Base-by-base conservation (phyloP, 192 early-diverging fungal genomes). In the Spizellomyces sp. region DNA sequence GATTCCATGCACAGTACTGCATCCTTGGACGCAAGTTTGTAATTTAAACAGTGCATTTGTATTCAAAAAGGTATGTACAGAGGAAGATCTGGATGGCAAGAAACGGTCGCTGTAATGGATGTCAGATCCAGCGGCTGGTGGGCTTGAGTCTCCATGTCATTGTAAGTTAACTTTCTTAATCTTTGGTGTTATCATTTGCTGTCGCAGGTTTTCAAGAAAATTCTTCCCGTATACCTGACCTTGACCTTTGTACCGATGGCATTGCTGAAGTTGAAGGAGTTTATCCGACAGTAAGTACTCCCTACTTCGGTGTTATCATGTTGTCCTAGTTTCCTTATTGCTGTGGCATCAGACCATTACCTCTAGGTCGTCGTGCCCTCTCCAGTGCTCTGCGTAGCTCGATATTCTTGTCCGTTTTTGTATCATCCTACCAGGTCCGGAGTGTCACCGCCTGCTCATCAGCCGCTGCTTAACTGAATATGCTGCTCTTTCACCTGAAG, bases 171-270 rank as follows among this genome's bases (percentile, higher is more conserved):
- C 27, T 36, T 36, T 2, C 27, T 36, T 36, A 3, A 36, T 6
- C 43, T 17, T 61, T 17, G 10, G 36, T 15, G 12, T 0, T 2
- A n/a, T 61, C 36, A 22, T 12, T 27, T 61, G 8, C 62, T 44
- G 36, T 9, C 15, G 8, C 47, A 66, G 86, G 60, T 66, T 4
- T 45, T 78, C 44, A 66, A 80, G 77, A 67, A 64, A 75, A 58
- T 77, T 82, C 52, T 86, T 81, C 79, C 89, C 82, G 57, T 82
- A n/a, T 91, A 92, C 71, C 84, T 83, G 6, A 81, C 88, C 10
- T 78, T 92, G 58, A 89, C 90, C 59, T 80, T 89, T 71, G 89
- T 91, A 0, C 89, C 91, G 4, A 75, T 90, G 75, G 56, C 91
- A 5, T 62, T 90, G 10, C 79, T 92, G 22, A 78, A 87, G 64